Base-by-base conservation (phyloP, 305 asterid species). In the Solanum hybrid region DNA sequence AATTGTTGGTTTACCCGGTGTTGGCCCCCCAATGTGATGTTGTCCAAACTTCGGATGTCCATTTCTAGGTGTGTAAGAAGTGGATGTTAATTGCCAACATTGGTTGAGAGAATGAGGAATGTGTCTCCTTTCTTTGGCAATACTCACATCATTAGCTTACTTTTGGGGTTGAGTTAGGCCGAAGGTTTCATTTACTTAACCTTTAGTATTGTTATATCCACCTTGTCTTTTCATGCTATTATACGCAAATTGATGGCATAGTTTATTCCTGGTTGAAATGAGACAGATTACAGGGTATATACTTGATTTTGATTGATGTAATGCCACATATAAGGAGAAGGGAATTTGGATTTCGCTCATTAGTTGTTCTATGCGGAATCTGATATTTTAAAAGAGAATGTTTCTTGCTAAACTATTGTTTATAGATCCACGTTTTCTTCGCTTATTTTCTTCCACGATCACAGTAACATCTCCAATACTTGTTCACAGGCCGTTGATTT, bases 401-500 rank as follows among this genome's bases (percentile, higher is more conserved):
- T 29, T 84, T 45, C 38, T 45, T 29, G 72, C 61, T 29, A 29
- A 84, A 45, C 36, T 10, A 20, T 84, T 45, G 20, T 51, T 51
- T 51, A 51, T 51, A 45, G 75, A 36, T 51, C 24, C 34, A 65
- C 61, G 76, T 84, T 13, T 85, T 39, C 88, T 39, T 88, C 78
- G 61, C n/a, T 83, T 86, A 51, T 88, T 87, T 77, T 93, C 81
- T 87, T 93, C 90, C 80, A 76, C 39, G 1, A 9, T 83, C 75
- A 29, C 88, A 27, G 27, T 45, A 83, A 83, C 33, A 29, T 29
- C 76, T 84, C 75, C 38, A 17, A 45, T 45, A 51, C 29, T 10
- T 84, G 76, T 84, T 84, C 88, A 31, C 96, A 98, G 99, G 99
- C 98, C 37, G 89, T 96, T 89, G 96, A 98, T 93, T 98, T 98